Conservation (phyloP, 2,329 filamentous ascomycete species). For the Daldinia sp. region DNA sequence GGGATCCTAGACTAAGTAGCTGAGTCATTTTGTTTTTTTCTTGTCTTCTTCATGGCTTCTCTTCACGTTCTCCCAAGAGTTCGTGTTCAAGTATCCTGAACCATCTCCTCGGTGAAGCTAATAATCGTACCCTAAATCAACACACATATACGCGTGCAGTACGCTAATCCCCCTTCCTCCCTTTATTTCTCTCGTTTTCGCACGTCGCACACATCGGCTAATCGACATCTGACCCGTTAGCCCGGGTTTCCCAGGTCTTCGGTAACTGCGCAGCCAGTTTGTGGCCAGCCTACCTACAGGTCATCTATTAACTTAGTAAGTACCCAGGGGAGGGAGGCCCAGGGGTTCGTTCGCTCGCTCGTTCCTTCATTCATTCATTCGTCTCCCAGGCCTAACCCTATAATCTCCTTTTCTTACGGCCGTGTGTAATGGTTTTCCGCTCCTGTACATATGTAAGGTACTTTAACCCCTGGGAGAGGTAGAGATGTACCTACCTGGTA, state of each 20-base stretch:
- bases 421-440: constrained; percentile 22
- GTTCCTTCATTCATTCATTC: not conserved
- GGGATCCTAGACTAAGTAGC: not conserved
- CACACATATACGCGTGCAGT: not conserved
- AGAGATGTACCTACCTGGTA: not conserved
- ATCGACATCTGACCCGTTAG: constrained; percentile 27
- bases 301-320: not conserved
- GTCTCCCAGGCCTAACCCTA: not conserved
- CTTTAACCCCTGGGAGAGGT: not conserved
- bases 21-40: not conserved
- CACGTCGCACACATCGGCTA: constrained; percentile 21
- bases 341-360: not conserved
- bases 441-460: not conserved
- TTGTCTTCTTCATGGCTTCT: not conserved
- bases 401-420: constrained; percentile 39
- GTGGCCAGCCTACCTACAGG: not conserved
- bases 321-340: not conserved
- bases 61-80: not conserved
- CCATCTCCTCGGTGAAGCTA: not conserved
- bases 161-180: not conserved
- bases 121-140: not conserved
- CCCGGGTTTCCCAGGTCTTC: constrained; percentile 32
- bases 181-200: constrained; percentile 6
- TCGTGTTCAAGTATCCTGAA: not conserved
- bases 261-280: constrained; percentile 30